Base-by-base conservation (phyloP, 2,329 filamentous ascomycete species). In the Phoma sp. region DNA sequence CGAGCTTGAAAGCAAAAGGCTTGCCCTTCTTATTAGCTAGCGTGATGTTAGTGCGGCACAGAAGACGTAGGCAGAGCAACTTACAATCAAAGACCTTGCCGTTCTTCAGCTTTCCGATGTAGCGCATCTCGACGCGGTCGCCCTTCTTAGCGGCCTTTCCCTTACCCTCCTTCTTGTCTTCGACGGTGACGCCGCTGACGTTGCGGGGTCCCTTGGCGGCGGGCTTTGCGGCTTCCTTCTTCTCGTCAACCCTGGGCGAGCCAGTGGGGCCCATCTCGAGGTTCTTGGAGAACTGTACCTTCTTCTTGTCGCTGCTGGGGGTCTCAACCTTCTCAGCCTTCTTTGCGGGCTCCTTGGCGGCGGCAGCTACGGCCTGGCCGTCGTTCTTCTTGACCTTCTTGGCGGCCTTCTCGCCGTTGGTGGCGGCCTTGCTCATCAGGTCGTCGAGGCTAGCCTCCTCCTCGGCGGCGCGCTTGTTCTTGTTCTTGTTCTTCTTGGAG, bases 331-430 rank as follows among this genome's bases (percentile, higher is more conserved):
- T 79, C 51, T 83, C 82, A 57, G 85, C 87, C 64, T 73, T 71
- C 58, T 70, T 72, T 32, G 84, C 79, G 65, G 84, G 80, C 40
- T 79, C 75, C 68, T 88, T 85, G 39, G 81, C 70, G 40, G 71
- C 70, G 37, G 75, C 68, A 46, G 17, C 17, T 17, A 89, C 86
- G 56, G 95, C 88, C 75, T 97, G 90, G 65, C 94, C 95, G 76
- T 96, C 91, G 84, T 98, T 98, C 85, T 96, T 97, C 88, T 96
- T 96, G 63, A 94, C 85, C 85, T 97, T 97, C 89, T 99, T 98
- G 71, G 90, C 85, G 78, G 98, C 91, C 83, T 96, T 97, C 85
- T 88, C 93, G 63, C 86, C 85, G 61, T 84, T 82, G 61, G 80
- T 78, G 72, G 87, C 82, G 65, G 78, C 84, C 80, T 95, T 94